These are phyloP conservation scores for Aristolochia contorta DNA, from an alignment of 164 flowering plant species.

Conservation along the genomic window DNA sequence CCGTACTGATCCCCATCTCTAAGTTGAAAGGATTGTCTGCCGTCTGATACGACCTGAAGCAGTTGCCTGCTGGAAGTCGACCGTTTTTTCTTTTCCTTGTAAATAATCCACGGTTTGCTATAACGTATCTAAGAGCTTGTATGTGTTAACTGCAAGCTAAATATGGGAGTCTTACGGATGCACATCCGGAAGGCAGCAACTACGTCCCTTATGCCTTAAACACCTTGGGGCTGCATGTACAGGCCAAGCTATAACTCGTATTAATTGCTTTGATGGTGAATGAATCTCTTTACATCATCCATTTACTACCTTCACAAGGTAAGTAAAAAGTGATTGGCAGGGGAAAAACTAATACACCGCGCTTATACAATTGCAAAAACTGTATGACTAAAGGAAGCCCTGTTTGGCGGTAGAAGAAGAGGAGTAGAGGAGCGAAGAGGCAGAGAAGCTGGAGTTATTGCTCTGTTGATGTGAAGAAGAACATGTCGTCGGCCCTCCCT, in stretches of 20 bases:
- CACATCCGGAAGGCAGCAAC: no score
- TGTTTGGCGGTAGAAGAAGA: conserved; percentile 35
- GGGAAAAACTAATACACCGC: background rate
- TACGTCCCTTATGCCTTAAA: background rate
- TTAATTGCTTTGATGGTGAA: background rate
- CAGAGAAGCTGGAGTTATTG: conserved; percentile 66
- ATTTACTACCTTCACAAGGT: conserved; percentile 2
- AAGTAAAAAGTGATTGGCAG: background rate
- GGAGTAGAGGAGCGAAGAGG: conserved; percentile 53
- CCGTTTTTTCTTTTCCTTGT: no score
- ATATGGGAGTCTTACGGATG: no score
- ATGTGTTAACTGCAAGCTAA: no score
- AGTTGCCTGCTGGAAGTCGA: no score
- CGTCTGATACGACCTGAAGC: background rate
- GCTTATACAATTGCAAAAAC: background rate
- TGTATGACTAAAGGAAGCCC: conserved; percentile 13
- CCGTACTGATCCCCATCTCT: conserved; percentile 5
- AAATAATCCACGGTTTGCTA: no score
- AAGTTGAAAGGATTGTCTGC: background rate
- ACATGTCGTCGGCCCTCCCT: conserved; percentile 18
- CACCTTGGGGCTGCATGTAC: background rate
- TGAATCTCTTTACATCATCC: conserved; percentile 10
- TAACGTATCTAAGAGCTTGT: no score
- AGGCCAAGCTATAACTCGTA: background rate
- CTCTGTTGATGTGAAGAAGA: conserved; percentile 31